Percentiles rank a stretch among this genome's conserved stretches.
phyloP scores from a whole-genome alignment of 257 asterid species.

The Penstemon davidsonii region DNA sequence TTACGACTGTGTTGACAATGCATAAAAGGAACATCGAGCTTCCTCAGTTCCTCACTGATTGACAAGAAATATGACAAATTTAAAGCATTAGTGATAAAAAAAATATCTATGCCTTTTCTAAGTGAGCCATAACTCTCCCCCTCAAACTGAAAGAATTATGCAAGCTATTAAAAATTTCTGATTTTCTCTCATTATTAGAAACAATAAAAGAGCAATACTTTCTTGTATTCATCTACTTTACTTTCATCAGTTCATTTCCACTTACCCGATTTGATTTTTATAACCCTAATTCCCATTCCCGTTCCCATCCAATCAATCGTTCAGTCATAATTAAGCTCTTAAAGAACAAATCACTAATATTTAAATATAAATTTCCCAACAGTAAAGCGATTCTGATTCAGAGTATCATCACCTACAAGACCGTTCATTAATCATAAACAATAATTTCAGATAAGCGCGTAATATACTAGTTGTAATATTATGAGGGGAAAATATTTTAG shows the following conservation, averaged over 20 bases:
- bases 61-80: neutral
- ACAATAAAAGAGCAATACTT: neutral
- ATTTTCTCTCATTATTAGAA: neutral
- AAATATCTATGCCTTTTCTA: too few species aligned
- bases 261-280: neutral
- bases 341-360: neutral
- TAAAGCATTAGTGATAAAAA: neutral
- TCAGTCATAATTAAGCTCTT: neutral
- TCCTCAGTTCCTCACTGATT: neutral
- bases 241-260: neutral
- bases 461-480: neutral
- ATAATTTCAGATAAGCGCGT: slow-evolving; percentile 3
- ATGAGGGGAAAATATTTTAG: neutral
- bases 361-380: neutral
- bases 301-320: neutral
- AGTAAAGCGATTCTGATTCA: neutral
- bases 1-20: too few species aligned
- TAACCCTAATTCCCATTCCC: neutral
- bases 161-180: neutral
- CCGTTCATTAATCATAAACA: neutral
- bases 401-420: neutral
- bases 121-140: neutral
- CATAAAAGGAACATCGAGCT: neutral
- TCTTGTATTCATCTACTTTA: neutral
- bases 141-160: neutral